Percentiles rank a stretch among this genome's conserved stretches.
phyloP scores from a whole-genome alignment of 306 rosid species.

The Phaseolus lunatus region DNA sequence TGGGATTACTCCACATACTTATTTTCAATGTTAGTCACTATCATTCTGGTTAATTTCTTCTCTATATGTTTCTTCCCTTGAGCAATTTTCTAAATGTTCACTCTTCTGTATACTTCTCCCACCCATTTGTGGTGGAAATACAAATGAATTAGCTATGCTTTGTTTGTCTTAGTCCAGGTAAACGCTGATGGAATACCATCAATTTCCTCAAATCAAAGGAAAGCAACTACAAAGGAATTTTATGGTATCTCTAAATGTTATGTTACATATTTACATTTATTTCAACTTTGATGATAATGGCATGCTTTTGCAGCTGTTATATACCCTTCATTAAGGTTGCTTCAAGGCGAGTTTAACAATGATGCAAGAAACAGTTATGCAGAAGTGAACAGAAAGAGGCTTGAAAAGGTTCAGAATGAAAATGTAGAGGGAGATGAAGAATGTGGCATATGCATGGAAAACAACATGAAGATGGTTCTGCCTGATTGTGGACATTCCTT shows the following conservation, averaged over 20 bases:
- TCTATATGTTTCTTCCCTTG: neutral
- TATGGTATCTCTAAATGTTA: constrained; percentile 55
- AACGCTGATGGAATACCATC: constrained; percentile 72
- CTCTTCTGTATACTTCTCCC: neutral
- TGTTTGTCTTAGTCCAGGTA: constrained; percentile 58
- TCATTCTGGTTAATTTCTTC: neutral
- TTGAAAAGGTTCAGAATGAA: constrained; percentile 43
- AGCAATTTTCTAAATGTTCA: neutral
- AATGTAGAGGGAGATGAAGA: constrained; percentile 66
- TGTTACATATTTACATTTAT: neutral
- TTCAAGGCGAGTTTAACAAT: constrained; percentile 58
- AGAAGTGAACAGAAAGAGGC: constrained; percentile 46
- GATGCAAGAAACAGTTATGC: constrained; percentile 41
- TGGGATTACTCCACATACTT: constrained; percentile 73
- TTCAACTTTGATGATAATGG: constrained; percentile 16
- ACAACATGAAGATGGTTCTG: constrained; percentile 62
- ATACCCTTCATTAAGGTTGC: constrained; percentile 77
- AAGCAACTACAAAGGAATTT: constrained; percentile 69
- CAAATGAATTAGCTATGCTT: constrained; percentile 20
- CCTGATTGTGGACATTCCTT: constrained; percentile 82
- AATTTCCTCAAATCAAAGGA: constrained; percentile 68
- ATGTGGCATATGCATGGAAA: constrained; percentile 88
- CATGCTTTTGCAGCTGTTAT: constrained; percentile 66
- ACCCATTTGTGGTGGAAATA: neutral
- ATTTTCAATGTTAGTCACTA: constrained; percentile 58